Percentiles rank a stretch among this genome's conserved stretches.
Conservation (phyloP, 2,329 filamentous ascomycete genomes). For the Geosmithia morbida region DNA sequence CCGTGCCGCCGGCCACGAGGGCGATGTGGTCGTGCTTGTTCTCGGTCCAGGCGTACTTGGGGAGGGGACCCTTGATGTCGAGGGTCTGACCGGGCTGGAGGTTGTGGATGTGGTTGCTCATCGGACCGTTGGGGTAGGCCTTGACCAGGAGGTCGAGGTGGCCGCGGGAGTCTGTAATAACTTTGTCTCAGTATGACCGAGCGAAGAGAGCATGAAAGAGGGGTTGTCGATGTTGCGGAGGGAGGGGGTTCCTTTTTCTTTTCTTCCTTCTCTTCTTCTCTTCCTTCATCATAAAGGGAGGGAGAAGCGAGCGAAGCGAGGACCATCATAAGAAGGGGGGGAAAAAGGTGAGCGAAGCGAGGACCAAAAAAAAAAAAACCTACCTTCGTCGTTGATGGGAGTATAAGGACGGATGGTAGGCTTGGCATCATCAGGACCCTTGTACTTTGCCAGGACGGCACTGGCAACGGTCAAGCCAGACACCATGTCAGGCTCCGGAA, state of each 20-base stretch:
- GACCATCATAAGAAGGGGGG: no score
- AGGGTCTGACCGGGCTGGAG: conserved; percentile 72
- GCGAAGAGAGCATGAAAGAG: no score
- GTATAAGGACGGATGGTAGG: conserved; percentile 85
- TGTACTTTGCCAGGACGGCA: conserved; percentile 85
- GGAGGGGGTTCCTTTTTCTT: no score
- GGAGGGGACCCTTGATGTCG: conserved; percentile 87
- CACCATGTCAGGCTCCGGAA: conserved; percentile 71
- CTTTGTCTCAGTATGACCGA: no score
- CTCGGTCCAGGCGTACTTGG: conserved; percentile 77
- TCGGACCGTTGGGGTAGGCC: conserved; percentile 77
- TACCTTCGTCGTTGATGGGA: conserved; percentile 73
- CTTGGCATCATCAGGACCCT: conserved; percentile 72
- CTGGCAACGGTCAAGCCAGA: conserved; percentile 73
- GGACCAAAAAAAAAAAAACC: conserved; percentile 9
- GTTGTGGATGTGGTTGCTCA: conserved; percentile 80
- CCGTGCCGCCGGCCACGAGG: conserved; percentile 85
- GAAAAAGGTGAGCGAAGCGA: background rate
- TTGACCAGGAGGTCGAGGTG: conserved; percentile 85
- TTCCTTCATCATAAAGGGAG: no score
- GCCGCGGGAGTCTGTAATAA: conserved; percentile 61
- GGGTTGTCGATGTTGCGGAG: no score
- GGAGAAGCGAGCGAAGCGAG: no score
- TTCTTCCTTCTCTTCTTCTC: background rate
- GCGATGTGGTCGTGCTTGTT: conserved; percentile 92